Evolutionary conservation across 2,329 filamentous ascomycete species (phyloP).

Genomic region (Amauroascus verrucosus): DNA sequence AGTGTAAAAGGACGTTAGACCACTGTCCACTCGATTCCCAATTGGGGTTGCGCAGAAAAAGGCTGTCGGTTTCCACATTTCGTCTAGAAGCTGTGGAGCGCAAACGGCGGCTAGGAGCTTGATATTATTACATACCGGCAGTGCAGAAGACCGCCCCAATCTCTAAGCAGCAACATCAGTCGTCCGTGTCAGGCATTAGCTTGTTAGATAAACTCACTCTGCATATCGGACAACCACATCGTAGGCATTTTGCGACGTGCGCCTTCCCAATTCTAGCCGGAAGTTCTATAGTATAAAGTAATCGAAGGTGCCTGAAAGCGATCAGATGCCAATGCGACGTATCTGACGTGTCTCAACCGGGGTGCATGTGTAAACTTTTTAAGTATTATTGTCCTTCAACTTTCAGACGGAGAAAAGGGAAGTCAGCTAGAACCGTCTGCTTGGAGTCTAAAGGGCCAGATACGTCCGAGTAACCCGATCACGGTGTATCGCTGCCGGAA

Average conservation of each 20-base stretch:
- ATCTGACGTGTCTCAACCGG: background rate
- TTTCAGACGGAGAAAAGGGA: no score
- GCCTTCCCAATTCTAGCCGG: background rate
- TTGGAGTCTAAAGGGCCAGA: no score
- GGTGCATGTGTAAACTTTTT: background rate
- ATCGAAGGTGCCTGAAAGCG: background rate
- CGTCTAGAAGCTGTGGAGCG: background rate
- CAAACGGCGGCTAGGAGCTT: background rate
- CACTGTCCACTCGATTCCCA: background rate
- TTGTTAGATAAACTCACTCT: slow-evolving; percentile 55
- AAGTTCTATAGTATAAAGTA: background rate
- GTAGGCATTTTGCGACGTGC: slow-evolving; percentile 54
- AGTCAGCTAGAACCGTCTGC: no score
- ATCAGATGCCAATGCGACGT: no score
- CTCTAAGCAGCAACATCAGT: slow-evolving; percentile 46
- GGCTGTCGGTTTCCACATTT: background rate
- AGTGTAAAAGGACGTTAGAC: slow-evolving; percentile 13
- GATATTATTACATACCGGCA: slow-evolving; percentile 60
- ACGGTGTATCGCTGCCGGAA: no score
- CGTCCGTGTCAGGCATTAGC: background rate
- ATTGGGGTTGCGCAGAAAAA: background rate
- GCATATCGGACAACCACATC: slow-evolving; percentile 93
- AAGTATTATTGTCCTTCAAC: no score
- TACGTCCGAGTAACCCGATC: no score
- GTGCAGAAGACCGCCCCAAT: slow-evolving; percentile 97